Conservation (phyloP, 257 asterid species). For the Penstemon eatonii region DNA sequence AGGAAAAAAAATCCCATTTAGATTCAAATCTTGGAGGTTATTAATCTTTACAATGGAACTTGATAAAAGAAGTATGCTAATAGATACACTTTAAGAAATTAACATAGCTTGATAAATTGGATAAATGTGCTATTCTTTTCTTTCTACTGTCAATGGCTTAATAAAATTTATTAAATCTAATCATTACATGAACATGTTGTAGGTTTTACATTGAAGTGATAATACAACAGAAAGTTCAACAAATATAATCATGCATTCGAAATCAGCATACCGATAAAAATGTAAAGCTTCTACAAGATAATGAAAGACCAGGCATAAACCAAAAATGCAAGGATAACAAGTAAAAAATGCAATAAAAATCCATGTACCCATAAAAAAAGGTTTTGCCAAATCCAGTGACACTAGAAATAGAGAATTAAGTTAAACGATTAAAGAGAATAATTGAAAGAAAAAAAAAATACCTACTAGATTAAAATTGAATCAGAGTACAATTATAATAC, state of each 20-base stretch:
- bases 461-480: not conserved
- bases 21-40: slow-evolving; percentile 1
- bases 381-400: not conserved
- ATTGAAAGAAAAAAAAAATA: no score
- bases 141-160: not conserved
- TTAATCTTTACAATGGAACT: not conserved
- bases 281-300: no score
- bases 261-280: not conserved
- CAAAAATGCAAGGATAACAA: not conserved
- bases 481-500: not conserved
- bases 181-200: not conserved
- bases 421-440: not conserved
- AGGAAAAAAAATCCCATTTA: not conserved
- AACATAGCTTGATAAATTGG: no score
- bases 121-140: not conserved
- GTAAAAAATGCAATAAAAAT: not conserved
- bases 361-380: not conserved
- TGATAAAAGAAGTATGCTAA: not conserved
- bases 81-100: no score
- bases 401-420: no score
- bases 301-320: not conserved
- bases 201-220: not conserved
- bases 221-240: no score
- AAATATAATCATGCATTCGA: not conserved
- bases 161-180: not conserved